phyloP scores from a whole-genome alignment of 163 green algal genomes.

The Scenedesmus sp. region DNA sequence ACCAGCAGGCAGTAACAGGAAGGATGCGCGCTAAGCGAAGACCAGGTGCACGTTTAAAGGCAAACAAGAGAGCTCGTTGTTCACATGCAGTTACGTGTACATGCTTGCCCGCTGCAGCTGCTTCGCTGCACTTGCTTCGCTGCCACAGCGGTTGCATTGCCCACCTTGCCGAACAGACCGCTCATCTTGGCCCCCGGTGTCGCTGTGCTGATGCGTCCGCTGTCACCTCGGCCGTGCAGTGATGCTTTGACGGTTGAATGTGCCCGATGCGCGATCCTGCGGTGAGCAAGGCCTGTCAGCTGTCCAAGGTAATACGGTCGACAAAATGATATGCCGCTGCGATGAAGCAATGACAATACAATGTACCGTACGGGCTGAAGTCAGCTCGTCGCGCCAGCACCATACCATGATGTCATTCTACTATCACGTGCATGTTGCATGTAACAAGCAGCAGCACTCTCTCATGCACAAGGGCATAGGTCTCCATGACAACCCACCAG shows the following conservation, averaged over 20 bases:
- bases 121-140: not conserved
- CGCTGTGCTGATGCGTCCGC: not conserved
- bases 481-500: too few relatives aligned
- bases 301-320: not conserved
- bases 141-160: too few relatives aligned
- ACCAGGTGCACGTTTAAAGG: not conserved
- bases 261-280: not conserved
- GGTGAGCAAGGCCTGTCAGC: not conserved
- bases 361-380: not conserved
- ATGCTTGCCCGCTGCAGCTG: too few relatives aligned
- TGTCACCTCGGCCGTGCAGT: not conserved
- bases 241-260: not conserved
- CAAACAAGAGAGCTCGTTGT: too few relatives aligned
- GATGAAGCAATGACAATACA: too few relatives aligned
- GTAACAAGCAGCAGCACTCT: too few relatives aligned
- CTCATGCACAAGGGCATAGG: too few relatives aligned
- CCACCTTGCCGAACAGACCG: not conserved
- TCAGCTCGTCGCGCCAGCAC: not conserved
- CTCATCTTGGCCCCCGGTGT: not conserved
- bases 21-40: not conserved
- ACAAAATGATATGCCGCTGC: not conserved
- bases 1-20: not conserved
- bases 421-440: too few relatives aligned
- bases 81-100: too few relatives aligned
- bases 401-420: too few relatives aligned